Evolutionary conservation across 2,329 filamentous ascomycete genomes (phyloP).

Genomic region (Hypoxylon sp.): DNA sequence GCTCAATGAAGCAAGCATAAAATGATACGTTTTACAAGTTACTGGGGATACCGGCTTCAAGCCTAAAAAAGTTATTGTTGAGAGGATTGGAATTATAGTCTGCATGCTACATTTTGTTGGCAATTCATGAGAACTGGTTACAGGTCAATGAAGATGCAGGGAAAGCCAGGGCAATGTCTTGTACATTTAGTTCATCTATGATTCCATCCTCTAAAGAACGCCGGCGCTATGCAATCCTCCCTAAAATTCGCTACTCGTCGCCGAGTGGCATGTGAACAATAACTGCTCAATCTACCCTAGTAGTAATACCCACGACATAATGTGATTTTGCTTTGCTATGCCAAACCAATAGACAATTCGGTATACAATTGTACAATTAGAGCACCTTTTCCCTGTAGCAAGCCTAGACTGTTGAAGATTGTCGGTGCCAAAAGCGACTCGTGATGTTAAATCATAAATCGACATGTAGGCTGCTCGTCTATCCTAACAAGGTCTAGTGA

Average conservation of each 20-base stretch:
- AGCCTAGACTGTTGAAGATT: conserved; percentile 19
- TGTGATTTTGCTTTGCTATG: background rate
- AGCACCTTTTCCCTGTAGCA: conserved; percentile 1
- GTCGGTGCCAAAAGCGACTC: conserved; percentile 3
- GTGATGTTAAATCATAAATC: conserved; percentile 21
- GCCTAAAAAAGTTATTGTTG: background rate
- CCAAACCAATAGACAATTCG: background rate
- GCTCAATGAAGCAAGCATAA: background rate
- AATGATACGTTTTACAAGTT: background rate
- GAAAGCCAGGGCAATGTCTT: conserved; percentile 20
- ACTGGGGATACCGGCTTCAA: background rate
- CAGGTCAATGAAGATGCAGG: conserved; percentile 1
- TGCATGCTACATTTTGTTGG: background rate
- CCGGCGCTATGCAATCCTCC: conserved; percentile 39
- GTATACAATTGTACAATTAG: conserved; percentile 1
- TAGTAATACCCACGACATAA: conserved; percentile 16
- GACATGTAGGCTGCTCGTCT: conserved; percentile 6
- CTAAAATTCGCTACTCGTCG: conserved; percentile 17
- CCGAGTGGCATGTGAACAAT: conserved; percentile 23
- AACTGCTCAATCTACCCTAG: conserved; percentile 30
- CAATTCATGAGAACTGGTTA: background rate
- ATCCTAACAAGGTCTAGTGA: background rate
- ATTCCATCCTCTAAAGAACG: conserved; percentile 30
- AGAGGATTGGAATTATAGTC: background rate
- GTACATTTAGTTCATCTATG: conserved; percentile 40